These are phyloP conservation scores for Euphrasia confusa DNA, from an alignment of 257 asterid species.

Conservation along the genomic window DNA sequence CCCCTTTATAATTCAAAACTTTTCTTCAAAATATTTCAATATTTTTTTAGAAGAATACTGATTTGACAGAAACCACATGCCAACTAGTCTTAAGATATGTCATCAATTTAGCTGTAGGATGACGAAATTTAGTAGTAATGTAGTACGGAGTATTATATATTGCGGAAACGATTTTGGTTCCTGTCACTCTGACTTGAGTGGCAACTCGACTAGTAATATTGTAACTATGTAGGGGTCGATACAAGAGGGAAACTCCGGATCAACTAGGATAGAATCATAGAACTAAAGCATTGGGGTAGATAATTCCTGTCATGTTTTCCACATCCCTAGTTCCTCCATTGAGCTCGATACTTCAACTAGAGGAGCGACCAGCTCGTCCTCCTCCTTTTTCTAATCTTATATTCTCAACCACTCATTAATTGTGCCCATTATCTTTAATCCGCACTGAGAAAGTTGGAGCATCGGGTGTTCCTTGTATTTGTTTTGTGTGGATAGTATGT, in stretches of 20 bases:
- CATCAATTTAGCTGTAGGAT: conserved; percentile 4
- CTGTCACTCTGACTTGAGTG: not conserved
- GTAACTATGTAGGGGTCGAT: not conserved
- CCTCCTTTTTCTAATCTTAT: conserved; percentile 1
- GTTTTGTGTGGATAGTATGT: conserved; percentile 16
- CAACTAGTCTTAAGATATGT: not conserved
- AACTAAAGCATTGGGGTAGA: too few relatives aligned
- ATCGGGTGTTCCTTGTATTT: conserved; percentile 7
- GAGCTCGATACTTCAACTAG: too few relatives aligned
- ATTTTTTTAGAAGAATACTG: not conserved
- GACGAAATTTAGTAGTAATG: not conserved
- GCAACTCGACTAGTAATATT: not conserved
- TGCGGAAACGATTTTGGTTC: not conserved
- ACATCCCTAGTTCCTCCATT: too few relatives aligned
- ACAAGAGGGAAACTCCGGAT: not conserved
- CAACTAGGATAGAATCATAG: too few relatives aligned
- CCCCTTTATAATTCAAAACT: not conserved
- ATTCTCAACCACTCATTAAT: not conserved
- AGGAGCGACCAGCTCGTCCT: not conserved
- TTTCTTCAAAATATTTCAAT: not conserved
- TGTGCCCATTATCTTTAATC: not conserved
- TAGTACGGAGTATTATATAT: too few relatives aligned
- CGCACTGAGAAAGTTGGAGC: conserved; percentile 8
- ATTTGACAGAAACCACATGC: not conserved
- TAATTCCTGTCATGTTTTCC: too few relatives aligned